Percentiles rank a stretch among this genome's conserved stretches.
phyloP scores from a whole-genome alignment of 331 rosid genomes.

The Cydonia oblonga region DNA sequence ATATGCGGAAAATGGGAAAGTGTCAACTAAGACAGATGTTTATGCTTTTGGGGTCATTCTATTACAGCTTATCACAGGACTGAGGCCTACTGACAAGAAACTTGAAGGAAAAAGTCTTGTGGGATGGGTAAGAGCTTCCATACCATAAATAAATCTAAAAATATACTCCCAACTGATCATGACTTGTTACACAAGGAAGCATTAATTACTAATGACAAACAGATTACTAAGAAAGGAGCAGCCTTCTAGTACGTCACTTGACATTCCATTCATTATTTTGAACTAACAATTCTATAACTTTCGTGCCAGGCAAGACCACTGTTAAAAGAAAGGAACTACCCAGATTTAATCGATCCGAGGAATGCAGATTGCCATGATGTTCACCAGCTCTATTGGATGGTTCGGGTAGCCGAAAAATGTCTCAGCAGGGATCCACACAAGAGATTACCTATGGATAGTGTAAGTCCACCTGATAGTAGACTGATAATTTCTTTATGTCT shows the following conservation, averaged over 20 bases:
- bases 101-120: slow-evolving; percentile 55
- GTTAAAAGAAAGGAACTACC: slow-evolving; percentile 65
- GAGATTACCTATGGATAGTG: slow-evolving; percentile 47
- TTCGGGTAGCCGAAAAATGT: slow-evolving; percentile 55
- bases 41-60: slow-evolving; percentile 78
- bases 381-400: slow-evolving; percentile 69
- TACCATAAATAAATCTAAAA: neutral
- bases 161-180: neutral
- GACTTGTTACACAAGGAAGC: neutral
- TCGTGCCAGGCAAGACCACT: slow-evolving; percentile 66
- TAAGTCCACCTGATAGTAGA: slow-evolving; percentile 11
- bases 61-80: slow-evolving; percentile 67
- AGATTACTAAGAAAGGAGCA: neutral
- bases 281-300: neutral
- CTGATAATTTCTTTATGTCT: neutral
- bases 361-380: slow-evolving; percentile 50
- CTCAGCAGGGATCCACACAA: slow-evolving; percentile 48
- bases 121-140: slow-evolving; percentile 58
- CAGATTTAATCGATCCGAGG: slow-evolving; percentile 50
- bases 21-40: slow-evolving; percentile 70
- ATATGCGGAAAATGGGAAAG: slow-evolving; percentile 62
- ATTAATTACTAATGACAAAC: neutral
- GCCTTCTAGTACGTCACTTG: neutral
- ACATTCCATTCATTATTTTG: neutral
- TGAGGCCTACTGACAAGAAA: slow-evolving; percentile 52